Conservation (phyloP, 164 flowering plant species). For the Annona cherimola region DNA sequence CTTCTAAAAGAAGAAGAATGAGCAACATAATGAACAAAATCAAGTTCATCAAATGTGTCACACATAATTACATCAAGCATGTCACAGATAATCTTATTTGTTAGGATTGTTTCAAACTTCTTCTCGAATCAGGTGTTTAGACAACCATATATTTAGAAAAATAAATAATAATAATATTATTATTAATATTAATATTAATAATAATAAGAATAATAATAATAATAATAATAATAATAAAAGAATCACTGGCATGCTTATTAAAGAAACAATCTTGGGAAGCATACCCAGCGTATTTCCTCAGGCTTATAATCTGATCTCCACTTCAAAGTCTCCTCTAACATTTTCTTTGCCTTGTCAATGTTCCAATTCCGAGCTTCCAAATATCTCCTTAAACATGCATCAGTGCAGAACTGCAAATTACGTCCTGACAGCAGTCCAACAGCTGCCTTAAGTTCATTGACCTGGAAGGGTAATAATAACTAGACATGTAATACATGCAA, state of each 20-base stretch:
- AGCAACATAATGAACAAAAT: too few species aligned
- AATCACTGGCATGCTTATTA: background rate
- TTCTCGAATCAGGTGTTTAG: too few species aligned
- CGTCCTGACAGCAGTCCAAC: slow-evolving; percentile 75
- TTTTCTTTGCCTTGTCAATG: slow-evolving; percentile 83
- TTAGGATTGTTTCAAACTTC: too few species aligned
- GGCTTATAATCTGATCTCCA: slow-evolving; percentile 91
- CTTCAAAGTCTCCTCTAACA: slow-evolving; percentile 83
- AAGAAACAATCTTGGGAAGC: background rate
- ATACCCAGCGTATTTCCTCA: slow-evolving; percentile 96
- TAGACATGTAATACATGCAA: too few species aligned
- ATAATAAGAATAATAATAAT: too few species aligned
- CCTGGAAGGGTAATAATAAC: slow-evolving; percentile 23
- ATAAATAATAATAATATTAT: background rate
- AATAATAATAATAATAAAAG: background rate
- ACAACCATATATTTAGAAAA: too few species aligned
- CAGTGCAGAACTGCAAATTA: slow-evolving; percentile 51
- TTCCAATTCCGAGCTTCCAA: slow-evolving; percentile 92
- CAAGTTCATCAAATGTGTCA: too few species aligned
- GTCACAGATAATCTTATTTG: too few species aligned
- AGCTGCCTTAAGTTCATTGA: slow-evolving; percentile 62
- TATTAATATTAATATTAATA: too few species aligned
- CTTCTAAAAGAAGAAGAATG: too few species aligned
- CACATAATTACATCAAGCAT: too few species aligned
- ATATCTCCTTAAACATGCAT: slow-evolving; percentile 81